Evolutionary conservation across 1,284 basidiomycete species (phyloP), one percentile per base, ranked within the genome.

Genomic region (Violaceomyces palustris): DNA sequence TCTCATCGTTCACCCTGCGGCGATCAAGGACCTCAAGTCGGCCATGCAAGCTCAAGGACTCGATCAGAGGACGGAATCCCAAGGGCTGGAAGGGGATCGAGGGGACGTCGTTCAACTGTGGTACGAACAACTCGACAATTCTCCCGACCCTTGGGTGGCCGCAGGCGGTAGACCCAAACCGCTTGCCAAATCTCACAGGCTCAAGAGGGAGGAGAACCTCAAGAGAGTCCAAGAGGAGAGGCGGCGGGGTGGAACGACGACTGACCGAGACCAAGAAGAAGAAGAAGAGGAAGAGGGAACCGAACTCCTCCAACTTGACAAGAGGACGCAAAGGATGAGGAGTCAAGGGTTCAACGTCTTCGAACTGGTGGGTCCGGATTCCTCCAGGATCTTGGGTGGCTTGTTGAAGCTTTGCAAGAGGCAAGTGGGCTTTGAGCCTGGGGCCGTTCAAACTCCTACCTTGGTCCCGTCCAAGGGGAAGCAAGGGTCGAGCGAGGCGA

Each of bases 331-430:
- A 10, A 7, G 41, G 39, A 28, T 14, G 44, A 35, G 61, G 12
- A 15, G 43, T 29, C 42, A 63, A 15, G 70, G 67, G 6, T 70
- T 46, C 46, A 71, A 70, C 36, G 42, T 62, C 9, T 73, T 71
- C 41, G 63, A 72, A 32, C 41, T 73, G 0, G 24, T 55, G 10
- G 69, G 69, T 0, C 57, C 61, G 18, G 44, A 46, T 3, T 51
- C 63, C 14, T 52, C 45, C 9, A 17, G 48, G 1, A 28, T 68
- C 17, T 29, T 73, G 15, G 52, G 45, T 12, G 49, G 51, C 21
- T 61, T 73, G 19, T 51, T 73, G 30, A 50, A 45, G 40, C 28
- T 43, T n/a, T n/a, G n/a, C n/a, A n/a, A n/a, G n/a, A n/a, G n/a
- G 24, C 17, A 31, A 28, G 31, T 11, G 22, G 22, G 32, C 14